phyloP scores from a whole-genome alignment of 1,284 basidiomycete genomes.

The Chiua sp. region DNA sequence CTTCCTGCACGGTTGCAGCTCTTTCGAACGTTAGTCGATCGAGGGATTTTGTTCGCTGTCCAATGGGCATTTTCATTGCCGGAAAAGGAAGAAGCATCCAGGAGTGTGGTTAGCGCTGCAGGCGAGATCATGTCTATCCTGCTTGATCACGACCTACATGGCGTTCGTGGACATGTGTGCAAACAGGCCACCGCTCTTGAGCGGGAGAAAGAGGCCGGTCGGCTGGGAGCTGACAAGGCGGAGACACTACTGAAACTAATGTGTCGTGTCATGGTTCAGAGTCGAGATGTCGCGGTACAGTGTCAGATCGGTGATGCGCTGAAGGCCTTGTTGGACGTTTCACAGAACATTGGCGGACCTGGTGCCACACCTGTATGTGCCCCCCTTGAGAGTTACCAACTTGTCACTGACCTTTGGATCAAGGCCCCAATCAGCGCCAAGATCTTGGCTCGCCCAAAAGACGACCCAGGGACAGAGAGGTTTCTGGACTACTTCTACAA shows the following conservation, averaged over 20 bases:
- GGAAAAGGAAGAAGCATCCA: constrained; percentile 52
- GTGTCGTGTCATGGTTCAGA: constrained; percentile 78
- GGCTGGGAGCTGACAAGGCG: constrained; percentile 62
- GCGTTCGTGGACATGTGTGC: constrained; percentile 84
- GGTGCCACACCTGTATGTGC: constrained; percentile 44
- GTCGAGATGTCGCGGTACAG: constrained; percentile 87
- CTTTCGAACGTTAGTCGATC: constrained; percentile 91
- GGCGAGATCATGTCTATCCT: constrained; percentile 89
- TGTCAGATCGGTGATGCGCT: constrained; percentile 93
- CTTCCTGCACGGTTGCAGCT: constrained; percentile 84
- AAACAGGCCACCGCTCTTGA: constrained; percentile 78
- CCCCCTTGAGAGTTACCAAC: not conserved
- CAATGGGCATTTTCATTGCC: constrained; percentile 83
- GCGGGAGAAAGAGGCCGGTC: constrained; percentile 57
- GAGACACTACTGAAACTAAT: constrained; percentile 81
- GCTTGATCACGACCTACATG: constrained; percentile 91
- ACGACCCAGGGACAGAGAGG: constrained; percentile 85
- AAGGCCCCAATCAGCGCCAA: constrained; percentile 42
- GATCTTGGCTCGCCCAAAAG: constrained; percentile 65
- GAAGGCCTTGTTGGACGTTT: constrained; percentile 83
- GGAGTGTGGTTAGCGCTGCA: constrained; percentile 69
- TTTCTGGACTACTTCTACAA: constrained; percentile 96
- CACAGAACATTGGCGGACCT: constrained; percentile 46
- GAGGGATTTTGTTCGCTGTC: constrained; percentile 88
- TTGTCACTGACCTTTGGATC: constrained; percentile 7